Percentiles rank a stretch among this genome's conserved stretches.
These are phyloP conservation scores for Linnemannia zychae DNA, from an alignment of 192 early-diverging fungal species.

Conservation along the genomic window DNA sequence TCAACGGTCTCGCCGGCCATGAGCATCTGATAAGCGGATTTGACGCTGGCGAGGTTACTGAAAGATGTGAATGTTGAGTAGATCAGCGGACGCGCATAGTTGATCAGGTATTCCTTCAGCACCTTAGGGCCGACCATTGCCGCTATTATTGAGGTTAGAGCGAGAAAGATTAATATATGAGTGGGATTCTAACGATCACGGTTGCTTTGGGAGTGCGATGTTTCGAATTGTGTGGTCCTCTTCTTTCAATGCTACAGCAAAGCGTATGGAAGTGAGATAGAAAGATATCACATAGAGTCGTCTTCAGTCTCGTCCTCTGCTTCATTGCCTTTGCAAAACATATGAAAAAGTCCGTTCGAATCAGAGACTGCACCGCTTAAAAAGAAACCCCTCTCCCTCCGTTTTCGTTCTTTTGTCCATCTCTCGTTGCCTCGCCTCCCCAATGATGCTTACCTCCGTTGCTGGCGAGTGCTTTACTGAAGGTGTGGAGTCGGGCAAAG, in stretches of 20 bases:
- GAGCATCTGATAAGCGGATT: slow-evolving; percentile 75
- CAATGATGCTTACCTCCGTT: slow-evolving; percentile 75
- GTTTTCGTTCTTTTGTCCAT: neutral
- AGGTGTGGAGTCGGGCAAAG: slow-evolving; percentile 86
- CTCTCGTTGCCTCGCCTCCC: neutral
- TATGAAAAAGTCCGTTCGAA: slow-evolving; percentile 1
- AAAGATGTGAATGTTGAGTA: slow-evolving; percentile 84
- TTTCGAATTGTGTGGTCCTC: too few relatives aligned
- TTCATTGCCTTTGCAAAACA: neutral
- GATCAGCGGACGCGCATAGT: slow-evolving; percentile 85
- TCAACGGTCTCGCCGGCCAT: slow-evolving; percentile 62
- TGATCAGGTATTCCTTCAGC: slow-evolving; percentile 79
- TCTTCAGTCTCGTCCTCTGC: neutral
- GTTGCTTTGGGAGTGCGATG: too few relatives aligned
- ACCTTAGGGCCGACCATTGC: slow-evolving; percentile 73
- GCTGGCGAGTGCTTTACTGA: slow-evolving; percentile 84
- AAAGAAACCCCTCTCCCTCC: neutral
- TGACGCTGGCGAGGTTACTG: slow-evolving; percentile 75
- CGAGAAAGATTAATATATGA: neutral
- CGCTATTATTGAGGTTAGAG: slow-evolving; percentile 58
- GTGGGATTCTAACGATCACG: too few relatives aligned
- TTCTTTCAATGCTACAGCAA: too few relatives aligned
- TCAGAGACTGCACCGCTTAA: neutral
- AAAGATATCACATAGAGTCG: neutral
- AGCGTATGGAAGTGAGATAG: neutral